Percentiles rank a stretch among this genome's conserved stretches.
Evolutionary conservation across 2,329 filamentous ascomycete genomes (phyloP).

Genomic region (Fusarium sulawesiense): DNA sequence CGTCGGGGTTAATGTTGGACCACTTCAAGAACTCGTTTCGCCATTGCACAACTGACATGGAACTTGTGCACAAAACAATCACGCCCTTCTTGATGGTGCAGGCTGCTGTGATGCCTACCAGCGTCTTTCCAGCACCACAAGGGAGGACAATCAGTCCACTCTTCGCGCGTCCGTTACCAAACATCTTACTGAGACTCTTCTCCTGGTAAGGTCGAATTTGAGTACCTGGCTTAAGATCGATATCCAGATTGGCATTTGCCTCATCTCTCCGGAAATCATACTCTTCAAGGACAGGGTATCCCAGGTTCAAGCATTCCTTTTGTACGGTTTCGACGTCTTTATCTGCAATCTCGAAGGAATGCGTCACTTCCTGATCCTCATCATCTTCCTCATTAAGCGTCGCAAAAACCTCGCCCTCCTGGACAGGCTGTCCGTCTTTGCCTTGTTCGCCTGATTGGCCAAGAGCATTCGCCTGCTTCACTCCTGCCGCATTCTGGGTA

Average conservation of each 20-base stretch:
- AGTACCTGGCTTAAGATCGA: constrained; percentile 88
- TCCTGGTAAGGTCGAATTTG: constrained; percentile 97
- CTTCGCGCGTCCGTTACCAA: constrained; percentile 96
- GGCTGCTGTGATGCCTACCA: constrained; percentile 97
- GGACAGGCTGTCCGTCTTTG: constrained; percentile 62
- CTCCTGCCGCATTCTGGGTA: constrained; percentile 90
- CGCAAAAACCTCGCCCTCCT: constrained; percentile 76
- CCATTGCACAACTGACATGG: constrained; percentile 99
- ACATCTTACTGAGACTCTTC: constrained; percentile 98
- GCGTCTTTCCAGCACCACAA: constrained; percentile 95
- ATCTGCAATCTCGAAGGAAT: constrained; percentile 91
- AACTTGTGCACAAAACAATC: constrained; percentile 94
- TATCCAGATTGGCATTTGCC: constrained; percentile 89
- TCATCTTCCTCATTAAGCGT: constrained; percentile 85
- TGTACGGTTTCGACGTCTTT: constrained; percentile 86
- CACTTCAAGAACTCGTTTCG: constrained; percentile 96
- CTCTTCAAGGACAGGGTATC: constrained; percentile 90
- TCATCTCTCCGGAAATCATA: constrained; percentile 97
- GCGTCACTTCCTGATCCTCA: constrained; percentile 86
- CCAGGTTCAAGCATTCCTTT: constrained; percentile 87
- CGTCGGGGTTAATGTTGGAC: constrained; percentile 93
- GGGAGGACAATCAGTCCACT: constrained; percentile 97
- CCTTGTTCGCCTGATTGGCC: constrained; percentile 51
- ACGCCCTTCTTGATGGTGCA: constrained; percentile 98
- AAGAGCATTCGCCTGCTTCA: constrained; percentile 73